These are phyloP conservation scores for Stevia rebaudiana DNA, from an alignment of 140 eudicot species.

Conservation along the genomic window DNA sequence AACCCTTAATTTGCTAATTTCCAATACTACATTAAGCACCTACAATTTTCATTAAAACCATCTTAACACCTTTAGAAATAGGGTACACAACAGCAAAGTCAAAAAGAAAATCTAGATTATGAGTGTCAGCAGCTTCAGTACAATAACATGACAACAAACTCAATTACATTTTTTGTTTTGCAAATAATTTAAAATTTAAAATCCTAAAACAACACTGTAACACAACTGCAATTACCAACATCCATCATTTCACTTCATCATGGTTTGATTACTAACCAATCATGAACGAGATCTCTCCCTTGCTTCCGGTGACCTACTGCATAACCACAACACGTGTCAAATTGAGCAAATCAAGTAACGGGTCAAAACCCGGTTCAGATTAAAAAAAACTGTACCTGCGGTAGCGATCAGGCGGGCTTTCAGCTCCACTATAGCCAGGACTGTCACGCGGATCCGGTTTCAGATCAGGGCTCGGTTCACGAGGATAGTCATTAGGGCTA, in stretches of 20 bases:
- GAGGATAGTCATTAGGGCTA: conserved; percentile 46
- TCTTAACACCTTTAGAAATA: not conserved
- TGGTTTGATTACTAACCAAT: not conserved
- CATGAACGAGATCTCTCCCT: conserved; percentile 55
- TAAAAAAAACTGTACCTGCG: conserved; percentile 31
- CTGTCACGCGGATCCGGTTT: conserved; percentile 33
- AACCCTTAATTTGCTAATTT: too few relatives aligned
- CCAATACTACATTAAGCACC: too few relatives aligned
- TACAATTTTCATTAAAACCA: not conserved
- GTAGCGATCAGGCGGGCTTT: conserved; percentile 44
- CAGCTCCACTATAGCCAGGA: conserved; percentile 50
- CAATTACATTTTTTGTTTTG: conserved; percentile 7
- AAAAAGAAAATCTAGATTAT: not conserved
- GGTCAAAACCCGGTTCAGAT: not conserved
- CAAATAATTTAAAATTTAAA: not conserved
- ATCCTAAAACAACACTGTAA: not conserved
- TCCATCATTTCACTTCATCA: not conserved
- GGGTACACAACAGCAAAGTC: not conserved
- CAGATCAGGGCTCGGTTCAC: conserved; percentile 41
- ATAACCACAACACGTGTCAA: not conserved
- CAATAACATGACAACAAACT: not conserved
- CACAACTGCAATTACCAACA: not conserved
- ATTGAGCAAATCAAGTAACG: not conserved
- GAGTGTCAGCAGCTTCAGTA: conserved; percentile 4
- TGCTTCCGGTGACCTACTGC: conserved; percentile 48